phyloP scores from a whole-genome alignment of 129 eudicot species.

The Scalesia atractyloides region DNA sequence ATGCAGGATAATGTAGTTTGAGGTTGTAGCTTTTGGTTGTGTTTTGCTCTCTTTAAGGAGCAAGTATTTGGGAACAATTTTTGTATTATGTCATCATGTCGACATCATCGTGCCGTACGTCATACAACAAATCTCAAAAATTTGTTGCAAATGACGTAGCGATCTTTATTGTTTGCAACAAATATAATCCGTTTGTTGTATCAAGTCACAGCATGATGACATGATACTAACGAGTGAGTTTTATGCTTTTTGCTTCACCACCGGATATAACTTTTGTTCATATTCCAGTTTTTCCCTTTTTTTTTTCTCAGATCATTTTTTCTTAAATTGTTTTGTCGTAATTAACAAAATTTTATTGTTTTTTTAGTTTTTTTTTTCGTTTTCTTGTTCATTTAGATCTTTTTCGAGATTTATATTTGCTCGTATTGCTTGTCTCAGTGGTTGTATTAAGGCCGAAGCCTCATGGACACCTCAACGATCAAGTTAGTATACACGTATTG shows the following conservation, averaged over 20 bases:
- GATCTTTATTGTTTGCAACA: constrained; percentile 20
- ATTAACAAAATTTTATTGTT: constrained; percentile 20
- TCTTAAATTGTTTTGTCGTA: constrained; percentile 34
- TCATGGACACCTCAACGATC: too few species aligned
- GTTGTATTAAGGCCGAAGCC: too few species aligned
- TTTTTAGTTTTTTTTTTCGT: background rate
- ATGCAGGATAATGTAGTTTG: constrained; percentile 82
- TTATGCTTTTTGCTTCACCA: constrained; percentile 12
- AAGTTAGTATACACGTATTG: too few species aligned
- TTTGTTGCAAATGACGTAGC: constrained; percentile 17
- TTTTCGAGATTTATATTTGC: background rate
- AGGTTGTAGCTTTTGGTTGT: constrained; percentile 14
- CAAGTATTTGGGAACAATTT: constrained; percentile 13
- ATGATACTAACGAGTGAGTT: constrained; percentile 32
- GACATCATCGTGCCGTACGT: constrained; percentile 4
- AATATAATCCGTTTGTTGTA: constrained; percentile 16
- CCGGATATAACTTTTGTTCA: constrained; percentile 27
- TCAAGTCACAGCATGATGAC: constrained; percentile 20
- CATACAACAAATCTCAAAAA: constrained; percentile 16
- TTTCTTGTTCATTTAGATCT: background rate
- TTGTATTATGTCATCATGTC: constrained; percentile 31
- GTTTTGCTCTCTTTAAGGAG: constrained; percentile 15
- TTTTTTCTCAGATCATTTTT: constrained; percentile 14
- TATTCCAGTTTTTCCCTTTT: constrained; percentile 29
- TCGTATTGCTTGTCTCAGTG: too few species aligned